Evolutionary conservation across 768 basidiomycete species (phyloP).

Genomic region (Lactifluus subvellereus): DNA sequence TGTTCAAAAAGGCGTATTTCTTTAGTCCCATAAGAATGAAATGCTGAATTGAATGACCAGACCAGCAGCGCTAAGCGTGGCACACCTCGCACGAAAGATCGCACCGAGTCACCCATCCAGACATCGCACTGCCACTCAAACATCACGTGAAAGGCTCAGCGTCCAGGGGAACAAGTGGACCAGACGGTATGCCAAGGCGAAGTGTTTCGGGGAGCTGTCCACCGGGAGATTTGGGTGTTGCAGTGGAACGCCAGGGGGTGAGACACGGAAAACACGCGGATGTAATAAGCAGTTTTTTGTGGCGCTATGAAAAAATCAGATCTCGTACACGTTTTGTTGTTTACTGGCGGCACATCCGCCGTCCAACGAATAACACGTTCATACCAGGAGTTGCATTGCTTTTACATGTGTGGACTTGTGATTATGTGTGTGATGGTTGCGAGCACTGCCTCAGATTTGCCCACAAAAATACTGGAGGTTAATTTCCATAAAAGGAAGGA

Average conservation of each 20-base stretch:
- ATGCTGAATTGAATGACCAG: neutral
- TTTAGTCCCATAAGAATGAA: neutral
- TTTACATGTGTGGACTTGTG: neutral
- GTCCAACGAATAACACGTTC: neutral
- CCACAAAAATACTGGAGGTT: neutral
- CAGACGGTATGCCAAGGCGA: neutral
- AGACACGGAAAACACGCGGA: neutral
- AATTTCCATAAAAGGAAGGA: neutral
- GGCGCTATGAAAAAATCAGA: conserved; percentile 9
- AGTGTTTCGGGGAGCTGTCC: neutral
- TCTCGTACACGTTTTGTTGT: neutral
- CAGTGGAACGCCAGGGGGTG: neutral
- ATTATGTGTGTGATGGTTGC: neutral
- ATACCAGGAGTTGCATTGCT: neutral
- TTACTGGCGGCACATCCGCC: neutral
- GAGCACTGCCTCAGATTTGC: no score
- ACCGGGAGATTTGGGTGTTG: neutral
- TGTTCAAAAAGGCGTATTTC: neutral
- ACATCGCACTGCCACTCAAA: neutral
- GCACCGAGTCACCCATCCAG: neutral
- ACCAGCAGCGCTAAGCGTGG: neutral
- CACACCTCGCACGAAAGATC: neutral
- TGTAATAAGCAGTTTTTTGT: conserved; percentile 7
- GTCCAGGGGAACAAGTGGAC: neutral
- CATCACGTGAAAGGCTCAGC: neutral